Evolutionary conservation across 257 asterid species (phyloP), one percentile per base, ranked within the genome.

Genomic region (Rehmannia glutinosa): DNA sequence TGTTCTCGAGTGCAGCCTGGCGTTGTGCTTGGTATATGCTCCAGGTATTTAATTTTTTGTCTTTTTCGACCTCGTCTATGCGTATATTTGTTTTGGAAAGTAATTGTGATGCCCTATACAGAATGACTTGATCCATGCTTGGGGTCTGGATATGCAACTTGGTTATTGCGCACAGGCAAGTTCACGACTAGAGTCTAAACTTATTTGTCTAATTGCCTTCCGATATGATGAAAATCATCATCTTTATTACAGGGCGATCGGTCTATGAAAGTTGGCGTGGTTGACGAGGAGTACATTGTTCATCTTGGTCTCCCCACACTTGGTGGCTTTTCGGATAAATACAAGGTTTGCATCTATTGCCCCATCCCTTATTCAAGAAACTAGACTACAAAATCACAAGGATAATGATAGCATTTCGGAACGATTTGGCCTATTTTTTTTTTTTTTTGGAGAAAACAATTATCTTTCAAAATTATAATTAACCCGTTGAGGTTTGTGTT

Each of bases 101-200:
- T 55, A 60, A 73, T 43, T n/a, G 5, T 27, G 8, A 38, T 20
- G 23, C 36, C 17, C 28, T 52, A 35, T 28, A 74, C 88, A 92
- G 98, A 92, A 92, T 43, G 97, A 92, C 80, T 79, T 92, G 84
- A 86, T 92, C 80, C 98, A 92, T 62, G 98, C 93, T 15, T 92
- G 98, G 98, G 98, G 98, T 38, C 80, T 92, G 57, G 98, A 92
- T 79, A 78, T 64, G 83, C 80, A 78, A 81, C 97, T 92, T n/a
- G 98, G 98, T 47, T 92, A 92, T 66, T 92, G 98, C 73, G 96
- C 99, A 5, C 96, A 90, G 96, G 99, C 59, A 75, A 83, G 80
- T 79, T 46, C 36, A 12, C 32, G 8, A 32, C 64, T 61, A 16
- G 19, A 32, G 5, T 15, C 2, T 4, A 3, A 24, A 55, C 27